Evolutionary conservation across 768 basidiomycete species (phyloP).

Genomic region (Naganishia vaughanmartiniae): DNA sequence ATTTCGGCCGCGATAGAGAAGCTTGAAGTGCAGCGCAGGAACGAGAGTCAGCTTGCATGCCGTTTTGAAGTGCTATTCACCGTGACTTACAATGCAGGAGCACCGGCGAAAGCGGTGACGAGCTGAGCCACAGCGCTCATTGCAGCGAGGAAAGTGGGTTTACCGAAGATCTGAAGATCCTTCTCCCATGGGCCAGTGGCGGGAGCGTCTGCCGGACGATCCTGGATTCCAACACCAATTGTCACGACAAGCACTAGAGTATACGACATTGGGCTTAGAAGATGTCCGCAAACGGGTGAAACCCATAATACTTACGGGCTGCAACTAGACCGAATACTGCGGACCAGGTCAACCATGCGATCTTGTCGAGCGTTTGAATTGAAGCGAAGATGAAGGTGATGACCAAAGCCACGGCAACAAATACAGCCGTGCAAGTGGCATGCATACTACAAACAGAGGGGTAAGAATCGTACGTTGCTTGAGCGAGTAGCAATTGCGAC

Average conservation of each 20-base stretch:
- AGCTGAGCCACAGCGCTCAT: conserved; percentile 50
- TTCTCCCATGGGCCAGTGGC: conserved; percentile 36
- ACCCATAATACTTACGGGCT: conserved; percentile 9
- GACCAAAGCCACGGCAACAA: conserved; percentile 47
- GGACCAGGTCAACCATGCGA: conserved; percentile 47
- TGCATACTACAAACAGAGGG: conserved; percentile 46
- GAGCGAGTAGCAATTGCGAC: neutral
- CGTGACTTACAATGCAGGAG: conserved; percentile 33
- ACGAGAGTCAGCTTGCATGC: too few relatives aligned
- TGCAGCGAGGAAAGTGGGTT: conserved; percentile 39
- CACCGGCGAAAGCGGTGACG: conserved; percentile 48
- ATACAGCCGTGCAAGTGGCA: conserved; percentile 52
- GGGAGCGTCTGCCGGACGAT: conserved; percentile 35
- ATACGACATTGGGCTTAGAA: neutral
- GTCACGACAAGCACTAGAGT: conserved; percentile 39
- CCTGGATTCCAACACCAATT: conserved; percentile 36
- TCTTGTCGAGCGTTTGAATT: conserved; percentile 46
- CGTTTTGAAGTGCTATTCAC: too few relatives aligned
- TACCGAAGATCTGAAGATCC: conserved; percentile 35
- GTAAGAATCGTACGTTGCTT: conserved; percentile 39
- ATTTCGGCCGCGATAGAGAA: conserved; percentile 34
- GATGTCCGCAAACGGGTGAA: neutral
- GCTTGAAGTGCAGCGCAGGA: neutral
- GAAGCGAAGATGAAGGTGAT: conserved; percentile 38
- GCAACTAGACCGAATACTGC: conserved; percentile 37